phyloP scores from a whole-genome alignment of 1,284 basidiomycete species.

The Takashimella koratensis region DNA sequence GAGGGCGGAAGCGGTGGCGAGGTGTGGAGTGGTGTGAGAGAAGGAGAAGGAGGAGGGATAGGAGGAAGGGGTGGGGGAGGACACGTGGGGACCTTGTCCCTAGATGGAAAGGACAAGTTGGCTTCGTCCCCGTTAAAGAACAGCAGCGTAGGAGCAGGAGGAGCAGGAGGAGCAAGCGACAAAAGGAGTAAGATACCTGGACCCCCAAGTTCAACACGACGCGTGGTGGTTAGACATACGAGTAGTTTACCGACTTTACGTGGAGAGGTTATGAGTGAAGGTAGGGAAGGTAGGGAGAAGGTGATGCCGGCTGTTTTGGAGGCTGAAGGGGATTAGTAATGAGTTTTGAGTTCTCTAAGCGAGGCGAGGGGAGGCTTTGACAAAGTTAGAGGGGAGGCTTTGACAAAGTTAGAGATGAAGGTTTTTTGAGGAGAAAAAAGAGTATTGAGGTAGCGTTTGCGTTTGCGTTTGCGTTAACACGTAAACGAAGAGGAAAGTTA shows the following conservation, averaged over 20 bases:
- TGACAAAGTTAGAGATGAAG: no score
- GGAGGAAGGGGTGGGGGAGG: no score
- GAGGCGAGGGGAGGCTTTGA: no score
- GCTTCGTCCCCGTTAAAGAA: neutral
- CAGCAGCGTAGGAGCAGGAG: neutral
- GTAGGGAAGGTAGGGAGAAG: neutral
- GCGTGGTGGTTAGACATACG: neutral
- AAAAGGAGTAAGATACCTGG: neutral
- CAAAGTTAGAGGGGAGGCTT: no score
- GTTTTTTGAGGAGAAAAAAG: no score
- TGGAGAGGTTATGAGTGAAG: neutral
- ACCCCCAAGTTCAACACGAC: neutral
- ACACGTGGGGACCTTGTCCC: neutral
- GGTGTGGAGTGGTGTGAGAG: no score
- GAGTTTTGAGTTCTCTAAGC: no score
- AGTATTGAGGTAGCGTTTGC: no score
- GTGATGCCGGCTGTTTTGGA: neutral
- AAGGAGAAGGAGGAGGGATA: no score
- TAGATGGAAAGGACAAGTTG: neutral
- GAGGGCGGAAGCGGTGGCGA: no score
- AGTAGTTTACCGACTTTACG: neutral
- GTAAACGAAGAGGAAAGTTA: no score
- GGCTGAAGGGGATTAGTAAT: neutral
- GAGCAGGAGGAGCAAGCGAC: neutral
- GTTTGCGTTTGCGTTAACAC: no score